phyloP scores from a whole-genome alignment of 805 yeast genomes.

The Metschnikowia picachoensis region DNA sequence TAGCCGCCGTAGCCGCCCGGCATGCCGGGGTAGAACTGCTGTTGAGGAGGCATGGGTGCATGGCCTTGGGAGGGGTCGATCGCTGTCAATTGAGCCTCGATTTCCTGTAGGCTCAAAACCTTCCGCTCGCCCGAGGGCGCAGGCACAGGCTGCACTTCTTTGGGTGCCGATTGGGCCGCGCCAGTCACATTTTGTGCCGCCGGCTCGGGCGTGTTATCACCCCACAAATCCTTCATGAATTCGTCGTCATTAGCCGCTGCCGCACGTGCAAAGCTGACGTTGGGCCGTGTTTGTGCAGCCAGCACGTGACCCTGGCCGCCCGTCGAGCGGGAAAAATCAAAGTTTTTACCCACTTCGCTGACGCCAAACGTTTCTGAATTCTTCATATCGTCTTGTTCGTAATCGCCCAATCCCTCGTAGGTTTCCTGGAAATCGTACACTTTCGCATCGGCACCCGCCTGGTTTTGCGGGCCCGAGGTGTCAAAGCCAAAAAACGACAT shows the following conservation, averaged over 20 bases:
- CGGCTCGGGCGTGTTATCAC: conserved; percentile 31
- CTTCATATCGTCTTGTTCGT: conserved; percentile 69
- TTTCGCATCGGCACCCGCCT: conserved; percentile 20
- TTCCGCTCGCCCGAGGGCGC: conserved; percentile 31
- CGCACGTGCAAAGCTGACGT: conserved; percentile 40
- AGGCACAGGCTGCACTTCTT: conserved; percentile 19
- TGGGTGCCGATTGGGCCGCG: neutral
- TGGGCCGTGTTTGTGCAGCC: conserved; percentile 21
- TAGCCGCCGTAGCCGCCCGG: conserved; percentile 34
- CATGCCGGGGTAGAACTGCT: conserved; percentile 33
- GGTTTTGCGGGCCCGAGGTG: conserved; percentile 36
- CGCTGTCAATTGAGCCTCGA: conserved; percentile 71
- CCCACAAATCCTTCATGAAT: conserved; percentile 45
- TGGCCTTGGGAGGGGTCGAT: conserved; percentile 32
- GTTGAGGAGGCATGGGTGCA: conserved; percentile 19
- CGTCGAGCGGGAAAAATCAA: conserved; percentile 49
- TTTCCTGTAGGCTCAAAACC: conserved; percentile 72
- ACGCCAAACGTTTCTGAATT: conserved; percentile 78
- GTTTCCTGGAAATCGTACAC: conserved; percentile 78
- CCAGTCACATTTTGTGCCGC: neutral
- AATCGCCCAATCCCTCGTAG: conserved; percentile 73
- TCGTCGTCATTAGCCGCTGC: conserved; percentile 38
- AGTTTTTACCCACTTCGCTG: conserved; percentile 54
- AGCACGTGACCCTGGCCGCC: conserved; percentile 2
- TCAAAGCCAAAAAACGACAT: conserved; percentile 73